Percentiles rank a stretch among this genome's conserved stretches.
phyloP scores from a whole-genome alignment of 2,329 filamentous ascomycete species.

The Xylariaceae sp. region DNA sequence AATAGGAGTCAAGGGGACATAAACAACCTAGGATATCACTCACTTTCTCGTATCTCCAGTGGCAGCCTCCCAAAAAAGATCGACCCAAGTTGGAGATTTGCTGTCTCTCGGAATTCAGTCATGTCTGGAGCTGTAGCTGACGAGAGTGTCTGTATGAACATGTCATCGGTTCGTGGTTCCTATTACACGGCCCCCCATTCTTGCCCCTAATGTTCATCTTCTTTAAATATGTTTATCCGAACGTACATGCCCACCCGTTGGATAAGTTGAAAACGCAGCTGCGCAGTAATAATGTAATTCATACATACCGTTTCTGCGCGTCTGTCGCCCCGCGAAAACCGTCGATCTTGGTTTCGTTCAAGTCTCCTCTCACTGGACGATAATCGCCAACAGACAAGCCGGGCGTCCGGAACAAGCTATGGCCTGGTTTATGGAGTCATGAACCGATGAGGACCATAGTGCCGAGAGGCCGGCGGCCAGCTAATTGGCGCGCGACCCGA shows the following conservation, averaged over 20 bases:
- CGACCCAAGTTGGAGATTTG: conserved; percentile 20
- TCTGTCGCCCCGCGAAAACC: background rate
- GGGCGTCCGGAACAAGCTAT: background rate
- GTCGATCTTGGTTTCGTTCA: background rate
- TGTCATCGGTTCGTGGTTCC: background rate
- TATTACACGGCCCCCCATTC: background rate
- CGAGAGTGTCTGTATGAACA: background rate
- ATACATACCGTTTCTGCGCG: conserved; percentile 4
- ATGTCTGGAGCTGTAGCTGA: conserved; percentile 1
- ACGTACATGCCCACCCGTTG: too few relatives aligned
- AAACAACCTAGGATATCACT: too few relatives aligned
- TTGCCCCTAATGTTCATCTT: too few relatives aligned
- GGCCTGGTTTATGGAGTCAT: too few relatives aligned
- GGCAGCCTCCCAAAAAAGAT: conserved; percentile 23
- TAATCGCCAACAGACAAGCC: conserved; percentile 5
- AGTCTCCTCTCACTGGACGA: conserved; percentile 1
- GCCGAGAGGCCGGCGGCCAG: too few relatives aligned
- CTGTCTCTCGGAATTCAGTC: conserved; percentile 10
- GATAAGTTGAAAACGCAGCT: too few relatives aligned
- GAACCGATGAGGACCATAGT: too few relatives aligned
- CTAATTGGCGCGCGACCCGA: too few relatives aligned
- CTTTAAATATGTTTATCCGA: too few relatives aligned
- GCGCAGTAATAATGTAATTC: too few relatives aligned
- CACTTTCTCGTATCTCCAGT: conserved; percentile 26
- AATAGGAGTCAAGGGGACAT: too few relatives aligned